Percentiles rank a stretch among this genome's conserved stretches.
Conservation (phyloP, 441 rosid genomes). For the Rhodomyrtus psidioides region DNA sequence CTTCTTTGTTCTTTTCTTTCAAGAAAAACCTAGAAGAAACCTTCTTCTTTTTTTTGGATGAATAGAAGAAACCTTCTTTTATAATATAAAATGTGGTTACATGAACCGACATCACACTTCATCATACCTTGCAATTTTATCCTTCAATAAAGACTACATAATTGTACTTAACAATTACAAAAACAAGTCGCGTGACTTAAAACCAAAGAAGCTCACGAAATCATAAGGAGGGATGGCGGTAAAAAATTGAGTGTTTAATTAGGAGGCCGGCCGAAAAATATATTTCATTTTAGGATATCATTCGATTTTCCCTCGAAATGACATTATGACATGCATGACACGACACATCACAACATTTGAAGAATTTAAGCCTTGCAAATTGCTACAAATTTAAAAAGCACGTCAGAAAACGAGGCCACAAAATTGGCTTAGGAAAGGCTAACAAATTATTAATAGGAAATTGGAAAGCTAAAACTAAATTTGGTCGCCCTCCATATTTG, state of each 20-base stretch:
- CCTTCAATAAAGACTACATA: background rate
- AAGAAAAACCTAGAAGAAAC: no score
- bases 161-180: background rate
- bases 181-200: no score
- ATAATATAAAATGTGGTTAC: no score
- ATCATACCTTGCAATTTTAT: no score
- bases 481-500: background rate
- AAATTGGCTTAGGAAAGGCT: background rate
- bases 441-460: background rate
- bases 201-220: background rate
- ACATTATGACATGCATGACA: background rate
- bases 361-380: background rate
- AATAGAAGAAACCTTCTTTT: no score
- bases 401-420: background rate
- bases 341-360: background rate
- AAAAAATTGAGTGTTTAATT: background rate
- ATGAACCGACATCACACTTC: no score
- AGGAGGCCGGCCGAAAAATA: no score
- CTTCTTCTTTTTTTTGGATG: no score
- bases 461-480: background rate
- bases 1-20: background rate
- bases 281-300: background rate
- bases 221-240: no score
- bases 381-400: background rate
- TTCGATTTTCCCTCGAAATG: background rate